Evolutionary conservation across 495 filamentous ascomycete species (phyloP), one percentile per base, ranked within the genome.

Genomic region (Hamigera avellanea): DNA sequence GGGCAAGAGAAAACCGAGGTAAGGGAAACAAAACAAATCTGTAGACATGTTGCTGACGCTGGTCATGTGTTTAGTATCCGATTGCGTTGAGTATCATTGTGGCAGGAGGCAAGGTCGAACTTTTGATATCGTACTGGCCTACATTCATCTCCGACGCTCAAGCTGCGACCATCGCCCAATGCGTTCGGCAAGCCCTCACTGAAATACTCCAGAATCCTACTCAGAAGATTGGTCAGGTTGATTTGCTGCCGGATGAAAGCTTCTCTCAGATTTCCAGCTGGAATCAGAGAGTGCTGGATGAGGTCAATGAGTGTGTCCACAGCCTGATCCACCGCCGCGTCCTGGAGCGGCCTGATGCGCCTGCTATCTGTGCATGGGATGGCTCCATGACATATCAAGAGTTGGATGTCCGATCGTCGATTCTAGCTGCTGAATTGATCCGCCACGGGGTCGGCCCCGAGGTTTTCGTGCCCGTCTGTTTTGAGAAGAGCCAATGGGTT

Each of bases 401-500:
- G 29, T 44, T 70, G 5, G 53, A 66, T 15, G 28, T 33, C 0
- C 39, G 54, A 30, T 59, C 66, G 2, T 47, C 53, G 17, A 37
- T 43, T 0, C 49, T 72, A 8, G 62, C 66, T 3, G 13, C 9
- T 1, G 31, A 52, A 23, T 42, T 69, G 5, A 41, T 53, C 14
- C 41, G 50, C 30, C 52, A 65, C 4, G 57, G 61, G 19, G 51
- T 68, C 19, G 40, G 30, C 10, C 46, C 46, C 0, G 58, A 59
- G 10, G 34, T 44, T n/a, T 19, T 62, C 4, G 62, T 72, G 1
- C 64, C 64, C 1, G 34, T 70, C 10, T 65, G 54, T 33, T 62
- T 69, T 18, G 56, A 69, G 15, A 69, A 66, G 43, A 62, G 58
- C 1, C 44, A 46, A 0, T 69, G 60, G 59, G 50, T 55, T 7